Evolutionary conservation across 176 grass and related monocot genomes (phyloP).

Genomic region (Guadua angustifolia): DNA sequence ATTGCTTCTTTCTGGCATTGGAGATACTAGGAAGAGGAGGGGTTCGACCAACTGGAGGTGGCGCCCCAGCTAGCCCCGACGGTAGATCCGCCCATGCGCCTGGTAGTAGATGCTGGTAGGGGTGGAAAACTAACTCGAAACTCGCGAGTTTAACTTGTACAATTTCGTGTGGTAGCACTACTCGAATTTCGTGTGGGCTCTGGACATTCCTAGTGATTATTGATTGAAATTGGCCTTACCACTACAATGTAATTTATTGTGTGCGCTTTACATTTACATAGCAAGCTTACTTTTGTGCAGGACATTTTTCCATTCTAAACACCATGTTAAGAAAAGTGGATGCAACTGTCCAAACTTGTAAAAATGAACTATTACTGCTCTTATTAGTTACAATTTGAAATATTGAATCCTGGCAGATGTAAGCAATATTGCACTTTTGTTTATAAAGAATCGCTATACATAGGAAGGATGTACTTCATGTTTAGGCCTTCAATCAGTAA

Average conservation of each 20-base stretch:
- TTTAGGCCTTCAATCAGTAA: not conserved
- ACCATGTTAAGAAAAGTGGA: constrained; percentile 3
- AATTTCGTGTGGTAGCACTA: no score
- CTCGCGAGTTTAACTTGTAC: no score
- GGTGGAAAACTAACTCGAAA: no score
- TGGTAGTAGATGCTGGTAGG: no score
- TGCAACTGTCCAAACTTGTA: not conserved
- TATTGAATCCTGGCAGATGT: not conserved
- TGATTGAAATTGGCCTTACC: not conserved
- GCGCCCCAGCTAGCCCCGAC: no score
- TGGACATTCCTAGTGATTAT: constrained; percentile 16
- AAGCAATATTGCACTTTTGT: not conserved
- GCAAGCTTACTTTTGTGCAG: not conserved
- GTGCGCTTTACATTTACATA: constrained; percentile 16
- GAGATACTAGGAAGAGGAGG: no score
- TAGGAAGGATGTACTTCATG: constrained; percentile 19
- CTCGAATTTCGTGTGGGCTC: not conserved
- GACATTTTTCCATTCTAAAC: not conserved
- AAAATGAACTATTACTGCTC: not conserved
- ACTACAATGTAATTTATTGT: constrained; percentile 7
- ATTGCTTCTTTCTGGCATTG: no score
- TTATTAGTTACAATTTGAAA: constrained; percentile 29
- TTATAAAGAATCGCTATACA: constrained; percentile 31
- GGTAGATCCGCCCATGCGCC: no score
- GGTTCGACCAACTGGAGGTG: no score